Base-by-base conservation (phyloP, 805 yeast genomes). In the Kodamaea restingae region DNA sequence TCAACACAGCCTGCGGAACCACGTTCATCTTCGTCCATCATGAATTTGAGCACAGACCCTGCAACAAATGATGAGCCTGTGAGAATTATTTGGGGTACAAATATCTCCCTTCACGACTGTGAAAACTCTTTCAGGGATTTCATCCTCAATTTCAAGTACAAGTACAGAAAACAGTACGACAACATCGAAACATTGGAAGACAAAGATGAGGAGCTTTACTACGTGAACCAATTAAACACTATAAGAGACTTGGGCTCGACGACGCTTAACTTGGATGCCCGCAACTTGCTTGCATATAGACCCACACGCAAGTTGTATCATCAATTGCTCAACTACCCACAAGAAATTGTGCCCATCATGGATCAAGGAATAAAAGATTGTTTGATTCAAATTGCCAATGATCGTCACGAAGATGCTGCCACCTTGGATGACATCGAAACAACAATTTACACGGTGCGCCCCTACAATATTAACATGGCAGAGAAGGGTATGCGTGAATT, bases 11-110 rank as follows among this genome's bases (percentile, higher is more conserved):
- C 27, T 11, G 35, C 38, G 7, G 33, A 36, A 18, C 30, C 37
- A 20, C 33, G 31, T 14, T 40, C 40, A 7, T 40, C 54, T 9
- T 52, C 62, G 11, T 56, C 65, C 10, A 54, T 56, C 31, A 50
- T 61, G 12, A 51, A 46, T 40, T 18, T 39, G 34, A 39, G 42
- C 32, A 49, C 64, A 7, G 70, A 62, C 24, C 47, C 50, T 12
- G 42, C 41, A 31, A 41, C 37, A 18, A 43, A 45, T 17, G 78
- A 76, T 38, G 96, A 84, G 48, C 95, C 95, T 0, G 79, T 81
- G 17, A 76, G 95, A 53, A 95, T 93, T 39, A 91, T 93, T 54
- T 93, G 98, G 98, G 98, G 98, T 63, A 93, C 98, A 1, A 88
- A 91, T 56, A 96, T 93, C 18, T 84, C 95, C 35, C 90, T 93